Evolutionary conservation across 2,329 filamentous ascomycete genomes (phyloP).

Genomic region (Tetracladium maxilliforme): DNA sequence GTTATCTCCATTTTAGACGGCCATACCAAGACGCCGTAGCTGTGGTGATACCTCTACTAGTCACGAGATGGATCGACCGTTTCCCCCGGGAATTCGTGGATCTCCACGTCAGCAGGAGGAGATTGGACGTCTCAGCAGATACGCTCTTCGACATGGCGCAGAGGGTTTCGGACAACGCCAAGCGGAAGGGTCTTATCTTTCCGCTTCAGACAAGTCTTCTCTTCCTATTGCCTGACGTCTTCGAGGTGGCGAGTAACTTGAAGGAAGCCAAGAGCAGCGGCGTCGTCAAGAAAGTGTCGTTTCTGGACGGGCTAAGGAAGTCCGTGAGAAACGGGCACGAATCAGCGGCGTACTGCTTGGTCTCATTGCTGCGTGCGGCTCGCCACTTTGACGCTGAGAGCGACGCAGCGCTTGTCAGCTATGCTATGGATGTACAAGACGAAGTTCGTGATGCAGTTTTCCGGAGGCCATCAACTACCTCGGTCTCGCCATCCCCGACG

Average conservation of each 20-base stretch:
- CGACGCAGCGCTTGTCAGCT: conserved; percentile 48
- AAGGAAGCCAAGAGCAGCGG: conserved; percentile 46
- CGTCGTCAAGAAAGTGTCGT: conserved; percentile 51
- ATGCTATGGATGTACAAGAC: conserved; percentile 55
- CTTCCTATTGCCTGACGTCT: conserved; percentile 52
- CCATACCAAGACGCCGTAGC: conserved; percentile 49
- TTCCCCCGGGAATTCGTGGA: conserved; percentile 50
- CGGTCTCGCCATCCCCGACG: too few relatives aligned
- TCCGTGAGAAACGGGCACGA: conserved; percentile 40
- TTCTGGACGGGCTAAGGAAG: conserved; percentile 49
- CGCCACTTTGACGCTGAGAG: conserved; percentile 48
- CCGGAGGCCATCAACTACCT: conserved; percentile 33
- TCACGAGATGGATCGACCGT: conserved; percentile 51
- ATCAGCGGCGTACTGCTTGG: conserved; percentile 50
- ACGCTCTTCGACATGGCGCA: conserved; percentile 57
- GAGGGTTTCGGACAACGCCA: conserved; percentile 41
- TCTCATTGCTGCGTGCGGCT: conserved; percentile 45
- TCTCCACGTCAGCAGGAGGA: conserved; percentile 42
- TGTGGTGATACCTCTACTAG: conserved; percentile 44
- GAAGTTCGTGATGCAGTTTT: conserved; percentile 54
- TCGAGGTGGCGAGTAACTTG: conserved; percentile 54
- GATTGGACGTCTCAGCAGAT: conserved; percentile 50
- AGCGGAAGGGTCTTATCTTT: conserved; percentile 38
- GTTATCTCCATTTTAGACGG: conserved; percentile 51
- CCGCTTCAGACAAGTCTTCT: conserved; percentile 49